Evolutionary conservation across 108 stramenopile genomes (phyloP).

Genomic region (Mayamaea pseudoterrestris): DNA sequence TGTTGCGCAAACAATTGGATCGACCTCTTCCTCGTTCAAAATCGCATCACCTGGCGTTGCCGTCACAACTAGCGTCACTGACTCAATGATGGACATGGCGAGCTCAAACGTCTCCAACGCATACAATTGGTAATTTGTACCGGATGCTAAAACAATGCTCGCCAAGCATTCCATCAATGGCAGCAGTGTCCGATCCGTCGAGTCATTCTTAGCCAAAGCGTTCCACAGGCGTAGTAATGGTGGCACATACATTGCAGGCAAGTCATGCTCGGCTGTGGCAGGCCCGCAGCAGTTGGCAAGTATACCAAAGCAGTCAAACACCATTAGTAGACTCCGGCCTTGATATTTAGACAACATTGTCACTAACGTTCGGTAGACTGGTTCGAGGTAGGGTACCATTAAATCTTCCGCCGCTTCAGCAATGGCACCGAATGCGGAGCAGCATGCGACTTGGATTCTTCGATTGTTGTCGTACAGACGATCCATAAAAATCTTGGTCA

Average conservation of each 20-base stretch:
- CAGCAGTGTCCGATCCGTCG: slow-evolving; percentile 47
- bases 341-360: slow-evolving; percentile 53
- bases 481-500: slow-evolving; percentile 58
- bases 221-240: slow-evolving; percentile 56
- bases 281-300: slow-evolving; percentile 76
- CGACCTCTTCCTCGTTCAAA: slow-evolving; percentile 62
- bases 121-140: slow-evolving; percentile 78
- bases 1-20: slow-evolving; percentile 83
- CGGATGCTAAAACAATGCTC: slow-evolving; percentile 52
- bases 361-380: slow-evolving; percentile 52
- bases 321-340: slow-evolving; percentile 62
- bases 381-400: slow-evolving; percentile 70
- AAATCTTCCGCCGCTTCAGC: slow-evolving; percentile 74
- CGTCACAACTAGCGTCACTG: slow-evolving; percentile 43
- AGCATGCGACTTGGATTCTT: slow-evolving; percentile 67
- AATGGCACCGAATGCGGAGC: slow-evolving; percentile 71
- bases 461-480: slow-evolving; percentile 14
- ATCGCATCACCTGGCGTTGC: slow-evolving; percentile 15
- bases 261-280: slow-evolving; percentile 61
- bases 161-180: slow-evolving; percentile 86
- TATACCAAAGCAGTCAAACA: slow-evolving; percentile 78
- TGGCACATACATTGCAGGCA: slow-evolving; percentile 67
- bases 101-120: slow-evolving; percentile 69
- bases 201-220: slow-evolving; percentile 36
- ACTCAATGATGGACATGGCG: slow-evolving; percentile 70